These are phyloP conservation scores for Cladophialophora exuberans DNA, from an alignment of 2,329 filamentous ascomycete species.

Conservation along the genomic window DNA sequence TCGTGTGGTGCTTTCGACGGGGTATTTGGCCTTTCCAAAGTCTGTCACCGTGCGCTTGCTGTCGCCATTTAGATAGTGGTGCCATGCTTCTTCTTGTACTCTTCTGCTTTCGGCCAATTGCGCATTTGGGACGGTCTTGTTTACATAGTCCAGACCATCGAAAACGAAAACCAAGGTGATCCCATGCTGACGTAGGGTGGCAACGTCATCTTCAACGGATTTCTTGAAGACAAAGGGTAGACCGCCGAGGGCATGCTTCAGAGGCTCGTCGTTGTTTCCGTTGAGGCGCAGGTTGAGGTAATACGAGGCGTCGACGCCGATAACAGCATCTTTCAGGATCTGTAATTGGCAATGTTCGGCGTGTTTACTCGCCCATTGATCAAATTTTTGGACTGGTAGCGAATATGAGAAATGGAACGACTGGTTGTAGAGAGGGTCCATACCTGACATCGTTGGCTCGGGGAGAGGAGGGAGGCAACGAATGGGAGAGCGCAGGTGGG, in stretches of 20 bases:
- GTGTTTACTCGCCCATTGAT: constrained; percentile 60
- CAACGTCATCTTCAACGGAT: constrained; percentile 76
- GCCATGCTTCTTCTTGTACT: constrained; percentile 81
- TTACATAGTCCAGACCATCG: constrained; percentile 79
- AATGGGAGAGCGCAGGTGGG: background rate
- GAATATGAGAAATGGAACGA: constrained; percentile 15
- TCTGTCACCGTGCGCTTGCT: constrained; percentile 72
- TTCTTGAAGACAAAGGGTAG: constrained; percentile 76
- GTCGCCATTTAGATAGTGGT: constrained; percentile 78
- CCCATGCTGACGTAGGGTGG: constrained; percentile 68
- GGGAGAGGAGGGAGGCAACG: constrained; percentile 1
- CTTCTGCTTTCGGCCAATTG: constrained; percentile 63
- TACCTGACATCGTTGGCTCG: constrained; percentile 27
- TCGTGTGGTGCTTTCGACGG: constrained; percentile 68
- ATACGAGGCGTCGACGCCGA: constrained; percentile 88
- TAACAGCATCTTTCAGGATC: constrained; percentile 71
- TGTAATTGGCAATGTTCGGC: constrained; percentile 63
- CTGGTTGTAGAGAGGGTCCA: background rate
- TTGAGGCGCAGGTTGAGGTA: constrained; percentile 82
- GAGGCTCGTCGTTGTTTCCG: constrained; percentile 76
- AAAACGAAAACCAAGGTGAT: constrained; percentile 90
- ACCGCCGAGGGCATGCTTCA: constrained; percentile 87
- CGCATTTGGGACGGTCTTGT: constrained; percentile 67
- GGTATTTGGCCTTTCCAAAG: constrained; percentile 71
- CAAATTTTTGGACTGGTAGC: constrained; percentile 53